Evolutionary conservation across 2,329 filamentous ascomycete species (phyloP), one percentile per base, ranked within the genome.

Genomic region (Cladosporium sp.): DNA sequence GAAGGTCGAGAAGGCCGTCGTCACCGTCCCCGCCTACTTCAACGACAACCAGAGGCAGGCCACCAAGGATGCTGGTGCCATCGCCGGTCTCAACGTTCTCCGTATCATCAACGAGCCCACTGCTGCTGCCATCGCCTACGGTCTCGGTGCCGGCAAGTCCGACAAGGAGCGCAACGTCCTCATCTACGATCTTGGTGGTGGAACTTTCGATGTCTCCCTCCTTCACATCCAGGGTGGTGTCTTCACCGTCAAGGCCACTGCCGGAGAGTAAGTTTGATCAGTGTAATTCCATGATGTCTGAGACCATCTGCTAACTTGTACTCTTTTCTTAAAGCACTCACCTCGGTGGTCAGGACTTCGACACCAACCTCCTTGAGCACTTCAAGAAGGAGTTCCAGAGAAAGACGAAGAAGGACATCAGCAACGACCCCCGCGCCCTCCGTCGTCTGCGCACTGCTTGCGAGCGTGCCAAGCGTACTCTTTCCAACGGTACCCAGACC

Each of bases 51-150:
- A 98, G 81, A 87, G 93, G 78, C 93, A 97, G 78, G 88, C 93
- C 61, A 98, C 93, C 78, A 97, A 97, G 85, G 93, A 97, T 70
- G 93, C 93, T 61, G 93, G 93, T 85, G 87, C 92, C 72, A 98
- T 98, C 69, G 78, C 92, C 67, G 93, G 92, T 64, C 85, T 98
- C 57, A 96, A 97, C 77, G 90, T 98, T 63, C 91, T 98, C 74
- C 91, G 93, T 82, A 97, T 98, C 78, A 97, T 98, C 79, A 98
- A 98, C 84, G 93, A 98, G 80, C 93, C 93, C 55, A 98, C 93
- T 58, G 93, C 93, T 62, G 93, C 93, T 56, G 93, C 93, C 65
- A 97, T 97, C 67, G 93, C 93, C 65, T 98, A 98, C 75, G 93
- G 93, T 82, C 87, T 98, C 55, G 63, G 63, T 49, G 56, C 63